Evolutionary conservation across 352 stramenopile species (phyloP), one percentile per base, ranked within the genome.

Genomic region (Globisporangium irregulare): DNA sequence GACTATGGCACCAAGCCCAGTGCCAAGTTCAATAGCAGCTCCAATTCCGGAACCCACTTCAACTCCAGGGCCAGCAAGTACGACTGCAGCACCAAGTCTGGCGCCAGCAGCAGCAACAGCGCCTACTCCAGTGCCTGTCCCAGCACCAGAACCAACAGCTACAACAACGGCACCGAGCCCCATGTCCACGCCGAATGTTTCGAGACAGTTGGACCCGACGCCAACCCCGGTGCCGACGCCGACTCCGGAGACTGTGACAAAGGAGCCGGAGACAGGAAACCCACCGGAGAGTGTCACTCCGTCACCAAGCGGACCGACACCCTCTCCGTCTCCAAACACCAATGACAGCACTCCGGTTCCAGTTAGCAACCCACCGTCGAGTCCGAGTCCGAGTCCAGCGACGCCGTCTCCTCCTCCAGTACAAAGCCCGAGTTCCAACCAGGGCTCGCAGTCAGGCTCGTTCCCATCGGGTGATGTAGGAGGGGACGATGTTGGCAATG

Each of bases 391-490:
- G 43, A 51, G 43, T 51, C 43, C 43, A 51, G 43, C 43, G 43
- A 22, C 43, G 18, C 43, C 43, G 18, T 22, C 43, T 24, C 22
- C 59, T 10, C 59, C 59, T 10, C 59, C 59, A 20, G 4, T 5
- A 20, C 66, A 25, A 48, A 66, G 24, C 10, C n/a, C 62, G 50
- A 62, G 14, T 32, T 53, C 62, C 4, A 62, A 57, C 20, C 22
- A 54, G 8, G 63, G 63, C 29, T 68, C 63, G 14, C 53, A 62
- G 32, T 62, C 64, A n/a, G 63, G 53, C 4, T 68, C 63, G 34
- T 62, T 51, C 18, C 43, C 63, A 22, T 12, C 34, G 5, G 18
- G 9, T 18, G 63, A 68, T 25, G 53, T n/a, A 9, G 53, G 62
- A 25, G 43, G 27, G 32, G 25, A n/a, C n/a, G 58, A 36, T 14